A percentile compares a stretch with the other conserved stretches of the same genome.
These are phyloP conservation scores for Solanum rostratum DNA, from an alignment of 257 asterid genomes.

Conservation along the genomic window DNA sequence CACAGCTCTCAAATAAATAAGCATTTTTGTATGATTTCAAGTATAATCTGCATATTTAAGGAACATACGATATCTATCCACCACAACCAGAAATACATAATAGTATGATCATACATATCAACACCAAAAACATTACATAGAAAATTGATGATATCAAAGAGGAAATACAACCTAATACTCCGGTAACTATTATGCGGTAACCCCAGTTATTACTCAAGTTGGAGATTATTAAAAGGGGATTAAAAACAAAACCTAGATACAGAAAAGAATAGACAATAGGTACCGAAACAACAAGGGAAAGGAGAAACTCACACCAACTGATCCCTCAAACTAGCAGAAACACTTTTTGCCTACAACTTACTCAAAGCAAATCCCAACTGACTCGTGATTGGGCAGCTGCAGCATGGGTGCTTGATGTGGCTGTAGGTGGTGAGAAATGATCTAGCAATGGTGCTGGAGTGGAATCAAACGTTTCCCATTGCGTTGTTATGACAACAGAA, in stretches of 20 bases:
- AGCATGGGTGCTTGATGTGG: conserved; percentile 7
- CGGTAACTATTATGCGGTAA: background rate
- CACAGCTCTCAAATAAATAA: background rate
- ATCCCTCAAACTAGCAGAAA: conserved; percentile 7
- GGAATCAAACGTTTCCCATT: conserved; percentile 38
- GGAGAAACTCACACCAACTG: background rate
- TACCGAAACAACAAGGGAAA: conserved; percentile 12
- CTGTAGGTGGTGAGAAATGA: conserved; percentile 4
- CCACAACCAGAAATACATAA: background rate
- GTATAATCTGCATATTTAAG: background rate
- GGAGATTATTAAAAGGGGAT: conserved; percentile 5
- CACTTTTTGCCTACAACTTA: conserved; percentile 1
- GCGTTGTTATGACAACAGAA: conserved; percentile 29
- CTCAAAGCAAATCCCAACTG: conserved; percentile 38
- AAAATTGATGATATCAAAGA: background rate
- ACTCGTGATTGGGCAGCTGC: conserved; percentile 19
- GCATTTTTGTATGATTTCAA: background rate
- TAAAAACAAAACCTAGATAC: conserved; percentile 21
- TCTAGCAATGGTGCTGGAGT: conserved; percentile 5
- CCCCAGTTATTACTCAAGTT: conserved; percentile 19
- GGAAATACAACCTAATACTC: background rate
- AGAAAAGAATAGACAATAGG: conserved; percentile 26
- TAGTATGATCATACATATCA: background rate
- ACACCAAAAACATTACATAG: background rate
- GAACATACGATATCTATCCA: background rate